phyloP scores from a whole-genome alignment of 495 filamentous ascomycete species.

The Penicillium lividum region DNA sequence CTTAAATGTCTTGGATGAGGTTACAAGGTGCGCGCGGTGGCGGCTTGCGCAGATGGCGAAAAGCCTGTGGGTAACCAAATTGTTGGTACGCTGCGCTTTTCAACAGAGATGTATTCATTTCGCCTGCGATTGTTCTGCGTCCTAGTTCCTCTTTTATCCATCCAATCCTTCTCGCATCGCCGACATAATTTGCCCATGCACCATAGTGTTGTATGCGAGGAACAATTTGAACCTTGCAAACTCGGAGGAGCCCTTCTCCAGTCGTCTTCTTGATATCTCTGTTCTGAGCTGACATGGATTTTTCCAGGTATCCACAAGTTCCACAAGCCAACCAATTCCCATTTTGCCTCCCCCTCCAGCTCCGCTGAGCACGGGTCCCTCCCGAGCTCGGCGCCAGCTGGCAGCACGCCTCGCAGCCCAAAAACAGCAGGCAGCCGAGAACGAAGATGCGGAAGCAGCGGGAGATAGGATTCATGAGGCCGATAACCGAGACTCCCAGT shows the following conservation, averaged over 20 bases:
- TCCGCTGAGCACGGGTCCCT: conserved; percentile 72
- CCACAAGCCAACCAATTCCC: conserved; percentile 47
- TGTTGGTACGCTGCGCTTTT: conserved; percentile 6
- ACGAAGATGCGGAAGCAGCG: conserved; percentile 22
- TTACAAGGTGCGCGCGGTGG: conserved; percentile 2
- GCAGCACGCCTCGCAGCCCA: conserved; percentile 80
- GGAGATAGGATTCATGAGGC: conserved; percentile 1
- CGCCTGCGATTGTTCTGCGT: neutral
- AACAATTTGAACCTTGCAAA: neutral
- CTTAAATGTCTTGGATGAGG: neutral
- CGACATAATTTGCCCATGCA: neutral
- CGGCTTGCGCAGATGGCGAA: conserved; percentile 2
- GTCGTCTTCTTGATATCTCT: neutral
- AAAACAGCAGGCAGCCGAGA: conserved; percentile 59
- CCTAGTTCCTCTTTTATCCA: neutral
- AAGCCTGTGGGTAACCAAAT: neutral
- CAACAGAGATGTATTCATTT: neutral
- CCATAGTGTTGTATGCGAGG: neutral
- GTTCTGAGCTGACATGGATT: conserved; percentile 14
- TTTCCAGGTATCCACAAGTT: conserved; percentile 32
- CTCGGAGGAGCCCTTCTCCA: neutral
- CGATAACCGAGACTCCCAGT: conserved; percentile 32
- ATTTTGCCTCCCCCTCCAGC: conserved; percentile 50
- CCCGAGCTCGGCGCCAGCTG: conserved; percentile 82
- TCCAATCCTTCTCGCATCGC: neutral